Evolutionary conservation across 768 basidiomycete species (phyloP).

Genomic region (Hysterangium stoloniferum): DNA sequence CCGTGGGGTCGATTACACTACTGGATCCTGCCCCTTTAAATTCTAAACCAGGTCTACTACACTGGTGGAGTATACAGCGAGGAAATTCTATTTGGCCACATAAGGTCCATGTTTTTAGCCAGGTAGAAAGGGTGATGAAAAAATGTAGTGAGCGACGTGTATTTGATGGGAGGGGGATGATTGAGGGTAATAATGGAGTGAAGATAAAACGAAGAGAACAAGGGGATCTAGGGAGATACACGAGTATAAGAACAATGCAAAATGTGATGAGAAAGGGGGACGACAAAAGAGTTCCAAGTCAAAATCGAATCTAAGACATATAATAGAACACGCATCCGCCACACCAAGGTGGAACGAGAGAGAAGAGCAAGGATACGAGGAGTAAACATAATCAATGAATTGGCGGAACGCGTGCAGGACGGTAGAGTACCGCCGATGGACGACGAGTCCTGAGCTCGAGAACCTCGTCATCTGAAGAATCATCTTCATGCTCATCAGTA

Average conservation of each 20-base stretch:
- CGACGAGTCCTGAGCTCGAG: constrained; percentile 4
- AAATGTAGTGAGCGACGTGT: not conserved
- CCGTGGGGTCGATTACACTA: too few relatives aligned
- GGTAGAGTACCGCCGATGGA: constrained; percentile 1
- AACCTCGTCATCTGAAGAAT: constrained; percentile 8
- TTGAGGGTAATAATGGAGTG: not conserved
- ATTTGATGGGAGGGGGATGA: not conserved
- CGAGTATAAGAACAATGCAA: not conserved
- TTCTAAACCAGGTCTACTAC: too few relatives aligned
- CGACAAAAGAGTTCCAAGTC: not conserved
- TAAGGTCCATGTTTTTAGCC: constrained; percentile 1
- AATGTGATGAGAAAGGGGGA: not conserved
- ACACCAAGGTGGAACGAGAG: not conserved
- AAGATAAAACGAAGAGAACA: not conserved
- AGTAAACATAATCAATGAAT: constrained; percentile 2
- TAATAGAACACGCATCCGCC: not conserved
- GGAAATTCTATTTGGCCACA: too few relatives aligned
- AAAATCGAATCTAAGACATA: too few relatives aligned
- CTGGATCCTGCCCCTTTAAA: too few relatives aligned
- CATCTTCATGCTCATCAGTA: constrained; percentile 72
- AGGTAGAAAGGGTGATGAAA: not conserved
- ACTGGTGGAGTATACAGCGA: too few relatives aligned
- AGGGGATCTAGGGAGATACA: not conserved
- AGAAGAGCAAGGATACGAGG: not conserved
- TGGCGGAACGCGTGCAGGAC: constrained; percentile 3